Evolutionary conservation across 2,329 filamentous ascomycete species (phyloP), one percentile per base, ranked within the genome.

Genomic region (Verticillium nubilum): DNA sequence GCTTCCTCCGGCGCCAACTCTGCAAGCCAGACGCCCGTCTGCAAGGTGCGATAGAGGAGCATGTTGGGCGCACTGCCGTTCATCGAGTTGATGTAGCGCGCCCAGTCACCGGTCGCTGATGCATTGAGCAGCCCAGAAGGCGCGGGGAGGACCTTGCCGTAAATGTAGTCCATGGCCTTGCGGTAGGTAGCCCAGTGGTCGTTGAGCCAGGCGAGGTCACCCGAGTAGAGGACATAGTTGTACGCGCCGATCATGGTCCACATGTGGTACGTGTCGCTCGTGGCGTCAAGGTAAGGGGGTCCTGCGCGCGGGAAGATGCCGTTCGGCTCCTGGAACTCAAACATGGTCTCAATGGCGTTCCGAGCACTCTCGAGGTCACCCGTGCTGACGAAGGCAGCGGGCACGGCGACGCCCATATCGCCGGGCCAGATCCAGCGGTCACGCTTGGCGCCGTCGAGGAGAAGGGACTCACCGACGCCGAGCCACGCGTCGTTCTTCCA

Each of bases 401-500:
- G 82, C 0, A 83, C 74, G 4, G 82, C 80, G 61, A 86, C 82
- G 4, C 78, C 77, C 74, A 87, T 83, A 66, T 88, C 85, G 1
- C 85, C 85, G 12, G 84, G 79, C 83, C 84, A 87, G 2, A 87
- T 80, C 19, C 83, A 72, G 9, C 82, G 76, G 65, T 86, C 84
- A 31, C 84, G 75, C 67, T 86, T 86, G 1, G 82, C 81, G 15
- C 84, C 84, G 66, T 87, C 84, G 1, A 69, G 66, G 0, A 69
- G 67, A n/a, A 72, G 70, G n/a, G 69, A 66, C 15, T 62, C 63
- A 15, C 70, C 69, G 3, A 67, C 63, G n/a, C 67, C 65, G n/a
- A 73, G 67, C 33, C 68, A 72, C 56, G 68, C 70, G 58, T 73
- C 71, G 57, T 69, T 69, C 57, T 68, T 69, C 71, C 71, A 73